Base-by-base conservation (phyloP, 805 yeast species). In the Pichia eremophila region DNA sequence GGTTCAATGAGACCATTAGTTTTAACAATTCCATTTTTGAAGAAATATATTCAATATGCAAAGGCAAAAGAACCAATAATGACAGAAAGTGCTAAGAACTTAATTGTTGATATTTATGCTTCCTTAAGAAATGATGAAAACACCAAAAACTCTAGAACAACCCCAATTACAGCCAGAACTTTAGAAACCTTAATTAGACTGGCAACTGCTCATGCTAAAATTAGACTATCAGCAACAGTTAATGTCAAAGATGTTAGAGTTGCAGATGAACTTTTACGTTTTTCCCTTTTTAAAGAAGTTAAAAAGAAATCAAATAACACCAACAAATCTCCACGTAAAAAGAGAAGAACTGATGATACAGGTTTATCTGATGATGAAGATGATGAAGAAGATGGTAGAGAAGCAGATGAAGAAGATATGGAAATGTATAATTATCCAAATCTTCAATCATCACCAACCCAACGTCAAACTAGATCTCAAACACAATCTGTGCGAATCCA, bases 131-230 rank as follows among this genome's bases (percentile, higher is more conserved):
- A 89, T 63, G 85, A 83, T 53, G 75, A 74, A 47, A 68, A 73
- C 46, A 75, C 73, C 38, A 71, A 67, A 51, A 85, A 81, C 55
- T 77, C 84, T 46, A 76, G 81, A 60, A 90, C 96, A 0, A 83
- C 96, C 1, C 98, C 99, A 36, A 86, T 91, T 55, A 91, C 99
- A 2, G 95, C 98, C n/a, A 85, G 99, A 80, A 93, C 98, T 5
- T 72, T 91, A 56, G 99, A 91, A 67, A 91, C 99, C 0, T 72
- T 91, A 54, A 91, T 91, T 64, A 95, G 99, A 73, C 71, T 91
- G 50, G 74, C 97, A 0, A 86, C 97, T 1, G 98, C 99, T 0
- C 98, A 93, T 66, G 98, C 98, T 11, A 91, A 93, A 64, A 86
- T 91, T n/a, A 76, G 98, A 56, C 71, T 93, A 48, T 84, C 95